phyloP scores from a whole-genome alignment of 1,139 yeast species.

The Suhomyces bokatorum region DNA sequence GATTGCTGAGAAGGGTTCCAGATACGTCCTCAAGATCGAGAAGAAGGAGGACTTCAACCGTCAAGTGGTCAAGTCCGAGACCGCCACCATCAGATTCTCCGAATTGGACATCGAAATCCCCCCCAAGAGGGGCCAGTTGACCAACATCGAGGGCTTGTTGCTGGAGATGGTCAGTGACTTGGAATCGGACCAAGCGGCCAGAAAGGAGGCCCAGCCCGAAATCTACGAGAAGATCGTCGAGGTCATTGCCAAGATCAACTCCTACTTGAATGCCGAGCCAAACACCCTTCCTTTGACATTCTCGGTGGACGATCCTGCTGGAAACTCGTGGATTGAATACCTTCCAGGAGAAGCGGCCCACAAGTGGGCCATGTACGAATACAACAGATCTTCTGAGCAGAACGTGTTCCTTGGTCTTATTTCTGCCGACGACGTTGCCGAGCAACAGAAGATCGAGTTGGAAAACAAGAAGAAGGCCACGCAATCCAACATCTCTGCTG shows the following conservation, averaged over 20 bases:
- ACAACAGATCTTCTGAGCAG: conserved; percentile 85
- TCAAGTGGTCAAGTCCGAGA: conserved; percentile 89
- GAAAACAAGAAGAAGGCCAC: conserved; percentile 43
- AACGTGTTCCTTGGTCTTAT: conserved; percentile 83
- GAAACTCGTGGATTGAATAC: conserved; percentile 95
- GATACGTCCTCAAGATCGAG: conserved; percentile 72
- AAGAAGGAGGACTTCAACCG: conserved; percentile 74
- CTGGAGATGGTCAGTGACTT: conserved; percentile 84
- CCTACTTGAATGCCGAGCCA: conserved; percentile 63
- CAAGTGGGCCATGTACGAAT: conserved; percentile 87
- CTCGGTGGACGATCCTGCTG: conserved; percentile 89
- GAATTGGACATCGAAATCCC: conserved; percentile 95
- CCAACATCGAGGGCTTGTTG: conserved; percentile 88
- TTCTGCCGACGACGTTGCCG: conserved; percentile 74
- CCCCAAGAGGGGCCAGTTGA: conserved; percentile 88
- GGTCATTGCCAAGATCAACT: conserved; percentile 60
- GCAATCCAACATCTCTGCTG: conserved; percentile 29
- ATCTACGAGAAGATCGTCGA: conserved; percentile 71
- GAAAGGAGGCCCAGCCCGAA: conserved; percentile 74
- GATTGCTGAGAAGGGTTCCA: conserved; percentile 83
- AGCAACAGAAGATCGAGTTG: conserved; percentile 44
- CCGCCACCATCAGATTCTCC: conserved; percentile 76
- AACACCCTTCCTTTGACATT: conserved; percentile 78
- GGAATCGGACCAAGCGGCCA: conserved; percentile 73
- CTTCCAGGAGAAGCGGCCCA: conserved; percentile 86